Evolutionary conservation across 441 rosid genomes (phyloP).

Genomic region (Kokia cookei): DNA sequence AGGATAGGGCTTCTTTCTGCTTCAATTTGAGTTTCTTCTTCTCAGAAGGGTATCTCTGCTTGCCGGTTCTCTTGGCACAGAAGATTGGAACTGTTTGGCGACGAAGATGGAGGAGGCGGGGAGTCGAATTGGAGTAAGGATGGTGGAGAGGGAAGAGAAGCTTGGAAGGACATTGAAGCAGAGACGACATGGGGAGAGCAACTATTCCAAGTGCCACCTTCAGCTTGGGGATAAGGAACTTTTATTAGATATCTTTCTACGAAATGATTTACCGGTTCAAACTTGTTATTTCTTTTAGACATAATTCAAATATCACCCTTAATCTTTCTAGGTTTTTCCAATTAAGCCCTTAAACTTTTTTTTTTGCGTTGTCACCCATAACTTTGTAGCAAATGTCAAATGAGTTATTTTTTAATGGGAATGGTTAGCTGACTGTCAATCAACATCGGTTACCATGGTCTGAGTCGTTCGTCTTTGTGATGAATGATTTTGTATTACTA

Average conservation of each 20-base stretch:
- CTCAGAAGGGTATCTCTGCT: slow-evolving; percentile 88
- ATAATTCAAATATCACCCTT: too few relatives aligned
- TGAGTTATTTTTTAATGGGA: too few relatives aligned
- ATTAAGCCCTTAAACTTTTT: too few relatives aligned
- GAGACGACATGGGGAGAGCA: slow-evolving; percentile 19
- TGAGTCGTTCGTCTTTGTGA: too few relatives aligned
- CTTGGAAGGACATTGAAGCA: slow-evolving; percentile 8
- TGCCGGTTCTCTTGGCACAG: slow-evolving; percentile 78
- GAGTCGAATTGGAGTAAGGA: slow-evolving; percentile 11
- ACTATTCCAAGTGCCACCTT: not conserved
- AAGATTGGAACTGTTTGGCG: slow-evolving; percentile 22
- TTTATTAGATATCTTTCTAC: not conserved
- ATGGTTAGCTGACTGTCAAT: too few relatives aligned
- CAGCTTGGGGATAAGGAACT: not conserved
- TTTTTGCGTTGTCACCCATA: too few relatives aligned
- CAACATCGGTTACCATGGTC: too few relatives aligned
- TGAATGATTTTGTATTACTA: too few relatives aligned
- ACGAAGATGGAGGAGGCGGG: slow-evolving; percentile 13
- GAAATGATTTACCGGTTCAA: too few relatives aligned
- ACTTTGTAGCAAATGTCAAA: too few relatives aligned
- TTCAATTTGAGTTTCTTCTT: slow-evolving; percentile 64
- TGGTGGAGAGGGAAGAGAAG: slow-evolving; percentile 6
- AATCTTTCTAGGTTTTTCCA: too few relatives aligned
- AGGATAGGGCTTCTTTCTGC: slow-evolving; percentile 45
- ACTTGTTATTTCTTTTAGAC: too few relatives aligned